phyloP scores from a whole-genome alignment of 2,329 filamentous ascomycete species.

The Calonectria henricotiae region DNA sequence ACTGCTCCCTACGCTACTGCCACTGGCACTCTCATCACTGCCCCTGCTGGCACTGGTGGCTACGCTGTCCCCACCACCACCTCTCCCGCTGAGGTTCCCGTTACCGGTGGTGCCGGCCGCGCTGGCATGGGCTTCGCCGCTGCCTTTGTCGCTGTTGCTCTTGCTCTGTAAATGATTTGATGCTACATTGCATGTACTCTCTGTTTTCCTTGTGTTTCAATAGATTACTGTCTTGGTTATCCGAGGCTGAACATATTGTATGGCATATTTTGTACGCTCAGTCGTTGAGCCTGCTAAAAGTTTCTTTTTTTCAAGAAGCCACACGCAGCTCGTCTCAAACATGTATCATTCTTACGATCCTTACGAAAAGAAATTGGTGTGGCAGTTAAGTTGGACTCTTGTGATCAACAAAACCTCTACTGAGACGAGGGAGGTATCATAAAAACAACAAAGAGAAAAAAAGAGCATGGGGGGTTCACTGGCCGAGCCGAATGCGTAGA shows the following conservation, averaged over 20 bases:
- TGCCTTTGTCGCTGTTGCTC: slow-evolving; percentile 63
- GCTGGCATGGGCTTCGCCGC: slow-evolving; percentile 66
- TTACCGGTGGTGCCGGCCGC: slow-evolving; percentile 61
- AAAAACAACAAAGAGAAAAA: slow-evolving; percentile 43
- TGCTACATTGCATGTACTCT: slow-evolving; percentile 43
- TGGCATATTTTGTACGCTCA: slow-evolving; percentile 45
- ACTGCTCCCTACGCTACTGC: slow-evolving; percentile 48
- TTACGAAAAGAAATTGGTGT: slow-evolving; percentile 64
- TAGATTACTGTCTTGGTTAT: slow-evolving; percentile 51
- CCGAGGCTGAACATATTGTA: slow-evolving; percentile 49
- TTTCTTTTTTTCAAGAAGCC: slow-evolving; percentile 33
- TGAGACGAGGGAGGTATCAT: slow-evolving; percentile 41
- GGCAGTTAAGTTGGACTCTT: slow-evolving; percentile 46
- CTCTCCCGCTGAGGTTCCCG: slow-evolving; percentile 56
- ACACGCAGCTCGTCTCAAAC: slow-evolving; percentile 42
- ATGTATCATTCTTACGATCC: slow-evolving; percentile 73
- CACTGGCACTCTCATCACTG: slow-evolving; percentile 50
- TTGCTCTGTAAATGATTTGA: slow-evolving; percentile 63
- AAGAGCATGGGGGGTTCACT: slow-evolving; percentile 46
- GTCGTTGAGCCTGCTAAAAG: slow-evolving; percentile 40
- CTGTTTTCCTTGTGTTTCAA: slow-evolving; percentile 49
- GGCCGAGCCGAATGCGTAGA: slow-evolving; percentile 53
- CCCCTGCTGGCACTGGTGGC: slow-evolving; percentile 55
- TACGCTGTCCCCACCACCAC: slow-evolving; percentile 57
- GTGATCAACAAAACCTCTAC: slow-evolving; percentile 36